These are phyloP conservation scores for Lentinus tigrinus DNA, from an alignment of 768 basidiomycete species.

Conservation along the genomic window DNA sequence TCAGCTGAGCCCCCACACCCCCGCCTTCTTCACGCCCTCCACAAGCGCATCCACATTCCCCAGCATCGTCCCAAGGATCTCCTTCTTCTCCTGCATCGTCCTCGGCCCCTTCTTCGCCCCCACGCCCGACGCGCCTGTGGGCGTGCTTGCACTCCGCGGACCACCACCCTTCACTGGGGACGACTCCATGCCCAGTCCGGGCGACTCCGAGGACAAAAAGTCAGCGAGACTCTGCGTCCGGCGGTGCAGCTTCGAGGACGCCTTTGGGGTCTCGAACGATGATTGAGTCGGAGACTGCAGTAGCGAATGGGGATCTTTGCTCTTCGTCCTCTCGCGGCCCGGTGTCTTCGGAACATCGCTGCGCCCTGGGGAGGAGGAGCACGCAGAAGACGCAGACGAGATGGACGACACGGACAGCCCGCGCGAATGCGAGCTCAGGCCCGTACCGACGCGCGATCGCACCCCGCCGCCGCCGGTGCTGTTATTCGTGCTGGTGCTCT, in stretches of 20 bases:
- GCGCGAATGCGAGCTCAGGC: constrained; percentile 4
- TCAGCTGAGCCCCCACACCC: constrained; percentile 77
- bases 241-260: constrained; percentile 14
- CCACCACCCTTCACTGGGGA: constrained; percentile 13
- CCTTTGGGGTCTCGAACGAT: constrained; percentile 8
- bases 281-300: too few species aligned
- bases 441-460: constrained; percentile 1
- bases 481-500: background rate
- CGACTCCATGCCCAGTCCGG: background rate
- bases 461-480: too few species aligned
- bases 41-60: constrained; percentile 92
- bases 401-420: constrained; percentile 9
- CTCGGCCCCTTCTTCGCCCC: constrained; percentile 12
- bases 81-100: constrained; percentile 83
- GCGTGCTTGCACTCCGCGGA: constrained; percentile 19
- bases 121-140: constrained; percentile 20
- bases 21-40: constrained; percentile 81
- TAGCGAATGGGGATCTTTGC: background rate
- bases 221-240: constrained; percentile 25
- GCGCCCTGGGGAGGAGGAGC: background rate
- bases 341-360: background rate
- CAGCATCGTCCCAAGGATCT: constrained; percentile 74
- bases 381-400: constrained; percentile 7
- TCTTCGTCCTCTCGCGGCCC: background rate
- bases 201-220: background rate